phyloP scores from a whole-genome alignment of 345 rosid species.

The Toxicodendron radicans region DNA sequence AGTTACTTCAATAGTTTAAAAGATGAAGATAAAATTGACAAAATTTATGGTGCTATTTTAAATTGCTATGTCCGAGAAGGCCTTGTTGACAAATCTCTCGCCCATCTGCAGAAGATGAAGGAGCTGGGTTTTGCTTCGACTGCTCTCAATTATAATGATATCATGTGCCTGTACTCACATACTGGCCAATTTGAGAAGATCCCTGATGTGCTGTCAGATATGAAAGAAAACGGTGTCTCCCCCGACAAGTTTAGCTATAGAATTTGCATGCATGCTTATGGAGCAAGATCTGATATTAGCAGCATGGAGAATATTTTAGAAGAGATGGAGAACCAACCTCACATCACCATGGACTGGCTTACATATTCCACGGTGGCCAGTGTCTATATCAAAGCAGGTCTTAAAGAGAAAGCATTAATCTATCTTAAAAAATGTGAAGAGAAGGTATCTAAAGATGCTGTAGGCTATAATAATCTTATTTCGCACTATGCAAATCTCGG shows the following conservation, averaged over 20 bases:
- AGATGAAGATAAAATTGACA: slow-evolving; percentile 32
- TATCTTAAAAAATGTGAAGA: slow-evolving; percentile 46
- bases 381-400: slow-evolving; percentile 38
- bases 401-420: slow-evolving; percentile 32
- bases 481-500: slow-evolving; percentile 42
- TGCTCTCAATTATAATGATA: slow-evolving; percentile 34
- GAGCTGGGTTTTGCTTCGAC: slow-evolving; percentile 33
- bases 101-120: slow-evolving; percentile 42
- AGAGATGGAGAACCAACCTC: too few species aligned
- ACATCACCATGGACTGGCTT: too few species aligned
- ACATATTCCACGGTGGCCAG: slow-evolving; percentile 28
- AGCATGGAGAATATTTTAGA: too few species aligned
- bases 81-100: slow-evolving; percentile 39
- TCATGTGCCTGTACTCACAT: slow-evolving; percentile 39
- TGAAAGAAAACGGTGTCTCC: slow-evolving; percentile 40
- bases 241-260: slow-evolving; percentile 47
- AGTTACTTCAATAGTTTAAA: slow-evolving; percentile 35
- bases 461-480: slow-evolving; percentile 44
- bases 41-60: slow-evolving; percentile 47
- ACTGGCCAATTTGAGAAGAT: slow-evolving; percentile 39
- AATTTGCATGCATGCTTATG: slow-evolving; percentile 41
- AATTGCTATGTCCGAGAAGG: slow-evolving; percentile 45
- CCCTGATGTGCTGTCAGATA: slow-evolving; percentile 35
- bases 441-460: slow-evolving; percentile 28
- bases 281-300: too few species aligned